phyloP scores from a whole-genome alignment of 305 asterid genomes.

The Fraxinus baroniana region DNA sequence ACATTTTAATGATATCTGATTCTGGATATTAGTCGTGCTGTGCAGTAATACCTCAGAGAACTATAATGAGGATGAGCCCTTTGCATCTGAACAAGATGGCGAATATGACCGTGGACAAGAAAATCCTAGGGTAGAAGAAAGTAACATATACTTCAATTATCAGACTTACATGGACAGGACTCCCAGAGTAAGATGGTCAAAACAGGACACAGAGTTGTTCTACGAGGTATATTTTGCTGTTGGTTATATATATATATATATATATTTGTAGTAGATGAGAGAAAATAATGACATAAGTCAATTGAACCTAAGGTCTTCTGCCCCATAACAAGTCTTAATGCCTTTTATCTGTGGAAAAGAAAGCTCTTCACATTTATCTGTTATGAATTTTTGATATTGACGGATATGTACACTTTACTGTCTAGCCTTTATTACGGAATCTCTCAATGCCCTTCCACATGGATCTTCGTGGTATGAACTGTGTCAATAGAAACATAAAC shows the following conservation, averaged over 20 bases:
- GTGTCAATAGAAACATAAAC: neutral
- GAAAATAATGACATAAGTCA: neutral
- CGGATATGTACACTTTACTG: neutral
- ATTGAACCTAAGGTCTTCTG: neutral
- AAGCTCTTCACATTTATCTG: neutral
- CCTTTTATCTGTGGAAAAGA: neutral
- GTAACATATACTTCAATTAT: slow-evolving; percentile 55
- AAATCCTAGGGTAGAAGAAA: slow-evolving; percentile 39
- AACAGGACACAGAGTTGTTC: slow-evolving; percentile 83
- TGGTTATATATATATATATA: neutral
- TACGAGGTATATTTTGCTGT: slow-evolving; percentile 58
- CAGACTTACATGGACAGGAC: slow-evolving; percentile 75
- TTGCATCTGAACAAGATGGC: slow-evolving; percentile 36
- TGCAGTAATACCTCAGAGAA: slow-evolving; percentile 47
- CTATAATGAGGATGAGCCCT: slow-evolving; percentile 41
- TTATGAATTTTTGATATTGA: neutral
- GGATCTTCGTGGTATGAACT: neutral
- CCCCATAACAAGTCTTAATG: neutral
- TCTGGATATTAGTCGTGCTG: slow-evolving; percentile 25
- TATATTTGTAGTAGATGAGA: neutral
- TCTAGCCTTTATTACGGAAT: neutral
- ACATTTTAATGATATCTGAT: slow-evolving; percentile 6
- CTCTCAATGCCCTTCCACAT: neutral
- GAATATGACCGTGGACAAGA: slow-evolving; percentile 40
- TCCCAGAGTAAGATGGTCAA: slow-evolving; percentile 69